phyloP scores from a whole-genome alignment of 176 grass and related monocot genomes.

The Stipa capillata region DNA sequence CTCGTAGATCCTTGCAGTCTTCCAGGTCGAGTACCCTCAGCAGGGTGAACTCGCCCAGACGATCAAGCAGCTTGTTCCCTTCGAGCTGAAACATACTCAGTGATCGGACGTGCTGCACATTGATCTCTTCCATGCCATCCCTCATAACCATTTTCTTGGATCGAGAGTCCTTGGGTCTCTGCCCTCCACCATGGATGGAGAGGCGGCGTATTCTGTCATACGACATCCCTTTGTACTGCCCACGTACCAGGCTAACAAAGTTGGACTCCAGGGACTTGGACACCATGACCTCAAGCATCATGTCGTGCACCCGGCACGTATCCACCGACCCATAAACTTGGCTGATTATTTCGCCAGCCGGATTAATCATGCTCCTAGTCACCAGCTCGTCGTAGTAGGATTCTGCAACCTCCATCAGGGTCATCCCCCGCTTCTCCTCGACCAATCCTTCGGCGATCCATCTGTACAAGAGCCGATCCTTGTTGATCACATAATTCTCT shows the following conservation, averaged over 20 bases:
- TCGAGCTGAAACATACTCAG: neutral
- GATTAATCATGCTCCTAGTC: neutral
- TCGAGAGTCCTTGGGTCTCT: neutral
- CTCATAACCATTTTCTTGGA: neutral
- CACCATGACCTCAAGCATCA: too few relatives aligned
- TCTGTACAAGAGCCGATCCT: neutral
- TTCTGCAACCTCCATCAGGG: neutral
- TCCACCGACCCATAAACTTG: neutral
- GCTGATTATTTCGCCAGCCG: neutral
- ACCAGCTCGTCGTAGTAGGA: neutral
- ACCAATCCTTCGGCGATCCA: constrained; percentile 5
- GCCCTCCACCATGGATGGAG: neutral
- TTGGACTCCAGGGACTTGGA: too few relatives aligned
- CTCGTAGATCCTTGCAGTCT: neutral
- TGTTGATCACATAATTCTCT: neutral
- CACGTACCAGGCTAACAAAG: too few relatives aligned
- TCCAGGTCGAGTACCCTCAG: neutral
- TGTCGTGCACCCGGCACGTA: too few relatives aligned
- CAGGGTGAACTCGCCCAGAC: neutral
- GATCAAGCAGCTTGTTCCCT: neutral
- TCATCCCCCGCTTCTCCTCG: neutral
- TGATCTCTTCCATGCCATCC: neutral
- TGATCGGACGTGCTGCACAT: neutral
- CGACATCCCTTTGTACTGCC: neutral
- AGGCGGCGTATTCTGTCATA: neutral